A percentile compares a stretch with the other conserved stretches of the same genome.
These are phyloP conservation scores for Lomentospora prolificans DNA, from an alignment of 2,329 filamentous ascomycete genomes.

Conservation along the genomic window DNA sequence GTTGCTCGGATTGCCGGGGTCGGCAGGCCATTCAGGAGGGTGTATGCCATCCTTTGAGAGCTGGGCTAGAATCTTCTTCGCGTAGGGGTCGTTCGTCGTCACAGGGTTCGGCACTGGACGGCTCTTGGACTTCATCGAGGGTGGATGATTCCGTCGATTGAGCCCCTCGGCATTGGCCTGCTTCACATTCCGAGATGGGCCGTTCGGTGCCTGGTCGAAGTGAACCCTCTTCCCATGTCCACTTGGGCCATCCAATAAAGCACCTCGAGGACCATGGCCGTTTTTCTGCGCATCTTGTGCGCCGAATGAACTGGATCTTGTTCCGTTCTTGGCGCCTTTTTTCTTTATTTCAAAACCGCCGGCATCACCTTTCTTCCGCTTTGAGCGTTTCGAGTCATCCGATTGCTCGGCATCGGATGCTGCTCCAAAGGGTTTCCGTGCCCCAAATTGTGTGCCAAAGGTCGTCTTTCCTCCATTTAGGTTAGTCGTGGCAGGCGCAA, in stretches of 20 bases:
- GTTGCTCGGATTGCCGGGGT: conserved; percentile 42
- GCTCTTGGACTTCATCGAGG: neutral
- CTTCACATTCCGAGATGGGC: neutral
- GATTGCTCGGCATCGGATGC: conserved; percentile 4
- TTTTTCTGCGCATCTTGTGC: neutral
- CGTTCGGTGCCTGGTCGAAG: conserved; percentile 2
- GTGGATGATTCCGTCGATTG: neutral
- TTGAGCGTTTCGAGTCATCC: conserved; percentile 4
- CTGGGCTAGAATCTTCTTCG: conserved; percentile 40
- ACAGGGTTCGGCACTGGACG: neutral
- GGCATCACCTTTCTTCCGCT: neutral
- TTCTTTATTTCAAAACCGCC: neutral
- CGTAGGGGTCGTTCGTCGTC: conserved; percentile 28
- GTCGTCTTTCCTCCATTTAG: neutral
- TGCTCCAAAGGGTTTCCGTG: conserved; percentile 2
- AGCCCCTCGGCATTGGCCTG: neutral
- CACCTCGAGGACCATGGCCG: neutral
- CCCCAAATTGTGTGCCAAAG: neutral
- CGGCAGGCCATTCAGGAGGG: conserved; percentile 44
- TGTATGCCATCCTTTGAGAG: conserved; percentile 44
- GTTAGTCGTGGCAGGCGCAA: conserved; percentile 1
- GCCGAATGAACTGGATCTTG: neutral
- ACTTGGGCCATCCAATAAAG: neutral
- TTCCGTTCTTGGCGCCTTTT: neutral
- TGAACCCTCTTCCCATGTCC: neutral